Base-by-base conservation (phyloP, 768 basidiomycete genomes). In the Xanthoconium purpureum region DNA sequence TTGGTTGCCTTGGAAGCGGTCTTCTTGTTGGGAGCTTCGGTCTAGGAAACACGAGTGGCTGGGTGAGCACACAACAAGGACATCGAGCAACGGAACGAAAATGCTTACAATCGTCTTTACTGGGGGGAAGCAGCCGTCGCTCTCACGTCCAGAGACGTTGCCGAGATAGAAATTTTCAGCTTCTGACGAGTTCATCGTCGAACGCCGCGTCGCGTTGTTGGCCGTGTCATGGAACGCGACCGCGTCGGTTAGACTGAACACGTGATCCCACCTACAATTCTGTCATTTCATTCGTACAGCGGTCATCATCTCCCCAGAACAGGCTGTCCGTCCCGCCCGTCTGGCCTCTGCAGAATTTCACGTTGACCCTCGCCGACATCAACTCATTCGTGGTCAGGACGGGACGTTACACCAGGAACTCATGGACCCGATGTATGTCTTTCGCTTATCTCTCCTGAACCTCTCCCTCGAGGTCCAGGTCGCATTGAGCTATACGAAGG, bases 121-220 rank as follows among this genome's bases (percentile, higher is more conserved):
- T 17, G 78, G 75, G 6, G 87, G 87, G 29, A 76, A 78, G 67
- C 83, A 89, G 64, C 78, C 83, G 0, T 91, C 89, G 15, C 85
- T 88, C 50, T 87, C 89, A 8, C 74, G 75, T 6, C 74, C 83
- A 49, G 84, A 85, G 28, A 82, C 61, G 61, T 80, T 70, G 58
- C 83, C 79, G 47, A 88, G 62, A 59, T 84, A 81, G 49, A 85
- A 90, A 61, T 78, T 82, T 72, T 91, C 89, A 50, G 71, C 80
- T 66, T 87, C 88, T 12, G 87, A 87, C 52, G 86, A 87, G 72
- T 84, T 87, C 89, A 91, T 90, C 52, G 59, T 68, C 50, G 47
- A 50, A 56, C 6, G 56, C 59, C 65, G 59, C 54, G 64, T 49
- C 42, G 39, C 18, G 50, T 38, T 35, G 59, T 29, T 52, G 32